Evolutionary conservation across 805 yeast genomes (phyloP), one percentile per base, ranked within the genome.

Genomic region (Sugiyamaella floridensis): DNA sequence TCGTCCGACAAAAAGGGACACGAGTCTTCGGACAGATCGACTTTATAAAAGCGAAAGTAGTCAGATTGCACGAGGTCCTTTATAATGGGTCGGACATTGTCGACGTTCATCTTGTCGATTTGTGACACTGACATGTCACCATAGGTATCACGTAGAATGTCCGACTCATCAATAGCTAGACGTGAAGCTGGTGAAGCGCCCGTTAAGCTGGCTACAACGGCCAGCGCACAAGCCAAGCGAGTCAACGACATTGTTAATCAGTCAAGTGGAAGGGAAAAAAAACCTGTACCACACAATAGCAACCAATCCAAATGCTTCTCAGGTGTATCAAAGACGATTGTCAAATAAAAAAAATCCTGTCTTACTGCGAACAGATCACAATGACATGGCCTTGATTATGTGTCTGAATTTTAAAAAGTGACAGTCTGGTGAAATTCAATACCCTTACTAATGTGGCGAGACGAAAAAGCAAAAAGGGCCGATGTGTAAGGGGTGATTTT

Each of bases 1-100:
- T 75, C 81, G 60, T 83, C 89, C 58, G 81, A 80, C 89, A 88
- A 86, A 67, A 86, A 89, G 26, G 95, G 92, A 68, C 99, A 89
- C 77, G 84, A 61, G 11, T 63, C 62, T 26, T 65, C 71, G 68
- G 82, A 88, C 53, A 93, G 74, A 63, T 93, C 89, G 51, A 93
- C 77, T 66, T 89, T 83, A 74, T 88, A 93, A 66, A 86, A 88
- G 58, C 84, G 80, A 79, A 93, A 92, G 69, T 87, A 93, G 59
- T 90, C 89, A 40, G 88, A 82, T 44, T 76, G 65, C 8, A 84
- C 85, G 44, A 92, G 67, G 6, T 77, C 70, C 15, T 74, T 63
- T n/a, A 92, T 67, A 20, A 75, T 67, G 0, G 85, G 83, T 48
- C 84, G 71, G n/a, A 84, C 69, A 65, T 85, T 84, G 26, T 81